Base-by-base conservation (phyloP, 768 basidiomycete genomes). In the Mycena galericulata region DNA sequence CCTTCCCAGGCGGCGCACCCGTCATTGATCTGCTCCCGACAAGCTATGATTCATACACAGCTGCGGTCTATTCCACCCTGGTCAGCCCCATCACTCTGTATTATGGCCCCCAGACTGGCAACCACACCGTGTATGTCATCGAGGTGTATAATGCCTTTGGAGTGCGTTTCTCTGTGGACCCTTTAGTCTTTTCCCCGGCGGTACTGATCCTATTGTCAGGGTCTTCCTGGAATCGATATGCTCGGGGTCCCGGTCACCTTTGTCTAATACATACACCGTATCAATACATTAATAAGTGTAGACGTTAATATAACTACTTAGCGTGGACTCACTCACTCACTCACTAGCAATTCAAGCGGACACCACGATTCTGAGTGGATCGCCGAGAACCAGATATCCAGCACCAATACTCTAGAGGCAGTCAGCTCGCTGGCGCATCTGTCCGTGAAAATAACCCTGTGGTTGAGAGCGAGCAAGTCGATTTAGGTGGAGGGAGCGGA, bases 121-220 rank as follows among this genome's bases (percentile, higher is more conserved):
- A 62, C 49, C 49, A 26, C 49, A 62, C 60, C n/a, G 27, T 62
- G 20, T 51, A 62, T 47, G 38, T 62, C 10, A 34, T 62, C 60
- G 60, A 62, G 29, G 18, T 9, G 2, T 62, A 62, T 20, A 43
- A 40, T 14, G 60, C 60, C 2, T 62, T n/a, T 22, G 60, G 60
- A 24, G 60, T 55, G 54, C 54, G 54, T 40, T 34, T 55, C 24
- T n/a, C 18, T 12, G 24, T 38, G 27, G 2, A 41, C 4, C 7
- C 4, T 4, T 4, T 41, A 4, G 7, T 14, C 11, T 30, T 10
- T 4, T 49, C 26, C 47, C 3, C 15, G 7, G 7, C 27, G 14
- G 18, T 4, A 50, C 18, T 15, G 27, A 12, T 9, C 6, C 34
- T 6, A 1, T 7, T 9, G 9, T 20, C 22, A 62, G 27, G 58